A percentile compares a stretch with the other conserved stretches of the same genome.
These are phyloP conservation scores for Limnomonas spitsbergensis DNA, from an alignment of 139 green algal genomes.

Conservation along the genomic window DNA sequence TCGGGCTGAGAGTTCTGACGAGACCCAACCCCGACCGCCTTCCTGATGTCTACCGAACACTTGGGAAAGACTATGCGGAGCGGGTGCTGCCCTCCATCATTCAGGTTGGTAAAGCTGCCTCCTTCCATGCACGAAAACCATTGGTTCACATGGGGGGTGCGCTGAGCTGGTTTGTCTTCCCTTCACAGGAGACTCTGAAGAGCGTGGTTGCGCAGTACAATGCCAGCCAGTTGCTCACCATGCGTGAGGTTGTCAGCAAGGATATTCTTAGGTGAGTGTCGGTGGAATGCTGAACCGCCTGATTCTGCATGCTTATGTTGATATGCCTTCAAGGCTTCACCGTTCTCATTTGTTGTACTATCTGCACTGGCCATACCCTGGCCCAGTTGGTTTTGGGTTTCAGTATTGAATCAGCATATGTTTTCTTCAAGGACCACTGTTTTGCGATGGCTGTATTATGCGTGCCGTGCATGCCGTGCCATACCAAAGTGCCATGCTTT, in stretches of 20 bases:
- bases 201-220: constrained; percentile 99
- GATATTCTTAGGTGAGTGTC: constrained; percentile 70
- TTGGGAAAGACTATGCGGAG: constrained; percentile 91
- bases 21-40: constrained; percentile 80
- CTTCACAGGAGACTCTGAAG: constrained; percentile 89
- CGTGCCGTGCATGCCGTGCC: too few relatives aligned
- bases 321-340: too few relatives aligned
- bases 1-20: constrained; percentile 94
- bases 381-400: too few relatives aligned
- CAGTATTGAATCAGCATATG: too few relatives aligned
- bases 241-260: constrained; percentile 82
- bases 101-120: constrained; percentile 54
- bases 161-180: too few relatives aligned
- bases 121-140: neutral
- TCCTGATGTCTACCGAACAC: constrained; percentile 89
- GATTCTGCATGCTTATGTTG: too few relatives aligned
- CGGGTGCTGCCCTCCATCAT: constrained; percentile 97
- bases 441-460: too few relatives aligned
- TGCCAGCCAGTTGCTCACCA: constrained; percentile 93
- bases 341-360: too few relatives aligned
- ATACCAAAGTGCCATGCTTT: too few relatives aligned
- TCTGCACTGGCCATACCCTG: too few relatives aligned
- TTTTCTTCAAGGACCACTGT: too few relatives aligned
- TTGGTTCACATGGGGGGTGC: too few relatives aligned
- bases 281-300: neutral